Conservation (phyloP, 116 monocot genomes). For the Dioscorea cayenensis region DNA sequence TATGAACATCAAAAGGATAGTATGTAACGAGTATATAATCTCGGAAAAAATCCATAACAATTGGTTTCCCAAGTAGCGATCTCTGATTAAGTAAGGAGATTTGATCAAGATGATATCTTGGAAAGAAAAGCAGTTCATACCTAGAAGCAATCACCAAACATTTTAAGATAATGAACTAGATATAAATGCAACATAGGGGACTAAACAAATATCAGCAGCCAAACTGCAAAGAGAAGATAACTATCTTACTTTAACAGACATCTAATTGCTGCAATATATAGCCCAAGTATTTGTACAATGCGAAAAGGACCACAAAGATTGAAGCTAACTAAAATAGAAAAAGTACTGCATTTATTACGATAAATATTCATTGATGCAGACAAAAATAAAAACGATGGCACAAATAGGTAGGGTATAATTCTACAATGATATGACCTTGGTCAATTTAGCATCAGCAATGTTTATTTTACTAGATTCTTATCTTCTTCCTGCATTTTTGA, state of each 20-base stretch:
- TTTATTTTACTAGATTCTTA: too few species aligned
- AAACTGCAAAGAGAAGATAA: not conserved
- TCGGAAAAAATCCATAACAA: constrained; percentile 95
- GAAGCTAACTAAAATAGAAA: too few species aligned
- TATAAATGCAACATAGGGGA: not conserved
- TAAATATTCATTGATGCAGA: too few species aligned
- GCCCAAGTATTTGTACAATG: too few species aligned
- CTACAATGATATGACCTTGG: too few species aligned
- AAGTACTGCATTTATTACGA: too few species aligned
- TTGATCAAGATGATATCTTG: constrained; percentile 98
- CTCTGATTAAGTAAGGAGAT: constrained; percentile 91
- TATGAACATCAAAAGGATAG: constrained; percentile 95
- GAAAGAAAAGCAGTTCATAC: constrained; percentile 97
- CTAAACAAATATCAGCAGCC: not conserved
- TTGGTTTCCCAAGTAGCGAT: constrained; percentile 72
- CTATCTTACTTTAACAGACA: not conserved
- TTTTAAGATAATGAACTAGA: constrained; percentile 3
- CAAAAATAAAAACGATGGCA: too few species aligned
- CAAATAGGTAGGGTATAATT: too few species aligned
- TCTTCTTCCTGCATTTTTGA: too few species aligned
- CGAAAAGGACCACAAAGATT: too few species aligned
- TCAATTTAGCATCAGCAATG: too few species aligned
- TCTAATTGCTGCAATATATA: not conserved
- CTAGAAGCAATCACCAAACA: constrained; percentile 30
- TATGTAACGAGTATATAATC: constrained; percentile 93